Evolutionary conservation across 805 yeast species (phyloP), one percentile per base, ranked within the genome.

Genomic region (Candida awuae): DNA sequence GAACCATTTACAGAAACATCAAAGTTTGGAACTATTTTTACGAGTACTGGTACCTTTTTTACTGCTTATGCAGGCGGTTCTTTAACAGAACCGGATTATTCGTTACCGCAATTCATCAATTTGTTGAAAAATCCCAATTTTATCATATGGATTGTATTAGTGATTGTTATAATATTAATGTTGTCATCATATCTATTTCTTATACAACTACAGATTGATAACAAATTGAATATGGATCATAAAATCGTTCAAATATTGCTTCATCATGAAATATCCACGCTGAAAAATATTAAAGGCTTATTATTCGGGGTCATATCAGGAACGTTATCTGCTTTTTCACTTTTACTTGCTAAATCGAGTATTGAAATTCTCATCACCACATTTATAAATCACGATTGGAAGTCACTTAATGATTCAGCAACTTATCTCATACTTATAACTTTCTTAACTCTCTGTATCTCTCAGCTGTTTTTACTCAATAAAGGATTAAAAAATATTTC

Each of bases 61-160:
- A 82, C 86, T 23, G 95, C 94, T 0, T 75, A 72, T 36, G 78
- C 77, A 54, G 94, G 94, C 1, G 94, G 94, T 1, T 66, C 73
- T 4, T 61, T 71, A 17, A 63, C 67, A 3, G 80, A 72, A 37
- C 80, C 80, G 0, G 67, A 68, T 32, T 71, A 70, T 46, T 58
- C 70, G 15, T 55, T 78, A 15, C 56, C 62, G n/a, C 70, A 71
- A 41, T 71, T 74, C 39, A 52, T 66, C 18, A 55, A 40, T 39
- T 70, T 67, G 29, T 65, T 70, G 44, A 50, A 44, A 30, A 62
- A 72, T 19, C 54, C 56, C 4, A 59, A 65, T 14, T 85, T 86
- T 49, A 46, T 80, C 23, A 32, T 52, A 7, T 87, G 94, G 94
- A 58, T 75, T 42, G 15, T 46, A 0, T 15, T 61, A 5, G 64